Conservation (phyloP, 2,329 filamentous ascomycete genomes). For the Tricladium varicosporioides region DNA sequence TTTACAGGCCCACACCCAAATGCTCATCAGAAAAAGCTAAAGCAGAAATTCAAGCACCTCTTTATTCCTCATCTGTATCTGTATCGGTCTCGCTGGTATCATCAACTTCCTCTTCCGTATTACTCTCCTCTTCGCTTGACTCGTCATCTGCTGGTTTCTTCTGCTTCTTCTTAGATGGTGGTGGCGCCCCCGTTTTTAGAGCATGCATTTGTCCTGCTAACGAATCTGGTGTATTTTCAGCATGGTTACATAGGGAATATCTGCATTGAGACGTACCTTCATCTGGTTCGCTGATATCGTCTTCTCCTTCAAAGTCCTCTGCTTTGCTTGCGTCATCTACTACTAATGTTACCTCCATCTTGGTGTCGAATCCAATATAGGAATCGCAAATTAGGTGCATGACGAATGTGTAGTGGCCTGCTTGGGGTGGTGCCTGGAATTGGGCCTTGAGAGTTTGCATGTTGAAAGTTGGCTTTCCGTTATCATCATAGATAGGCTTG, state of each 20-base stretch:
- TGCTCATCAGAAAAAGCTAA: slow-evolving; percentile 9
- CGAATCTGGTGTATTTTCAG: slow-evolving; percentile 59
- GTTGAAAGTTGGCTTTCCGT: slow-evolving; percentile 85
- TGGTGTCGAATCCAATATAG: slow-evolving; percentile 91
- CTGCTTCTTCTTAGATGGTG: slow-evolving; percentile 55
- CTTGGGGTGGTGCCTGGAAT: slow-evolving; percentile 90
- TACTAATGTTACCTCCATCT: slow-evolving; percentile 83
- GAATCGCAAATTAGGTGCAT: slow-evolving; percentile 94
- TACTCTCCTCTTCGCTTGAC: slow-evolving; percentile 77
- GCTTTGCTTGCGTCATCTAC: slow-evolving; percentile 90
- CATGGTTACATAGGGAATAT: too few relatives aligned
- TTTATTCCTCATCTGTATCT: slow-evolving; percentile 48
- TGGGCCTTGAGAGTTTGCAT: slow-evolving; percentile 97
- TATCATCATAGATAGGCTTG: slow-evolving; percentile 76
- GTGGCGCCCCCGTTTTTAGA: slow-evolving; percentile 68
- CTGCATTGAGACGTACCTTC: slow-evolving; percentile 66
- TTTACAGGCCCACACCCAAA: slow-evolving; percentile 17
- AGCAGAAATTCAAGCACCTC: slow-evolving; percentile 1
- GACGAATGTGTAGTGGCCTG: slow-evolving; percentile 90
- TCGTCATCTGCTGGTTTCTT: slow-evolving; percentile 55
- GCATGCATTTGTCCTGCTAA: slow-evolving; percentile 88
- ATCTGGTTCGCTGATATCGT: slow-evolving; percentile 96
- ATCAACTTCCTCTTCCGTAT: slow-evolving; percentile 66
- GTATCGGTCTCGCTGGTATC: slow-evolving; percentile 69
- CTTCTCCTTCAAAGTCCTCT: slow-evolving; percentile 75